Evolutionary conservation across 176 grass and related monocot genomes (phyloP).

Genomic region (Aegilops longissima): DNA sequence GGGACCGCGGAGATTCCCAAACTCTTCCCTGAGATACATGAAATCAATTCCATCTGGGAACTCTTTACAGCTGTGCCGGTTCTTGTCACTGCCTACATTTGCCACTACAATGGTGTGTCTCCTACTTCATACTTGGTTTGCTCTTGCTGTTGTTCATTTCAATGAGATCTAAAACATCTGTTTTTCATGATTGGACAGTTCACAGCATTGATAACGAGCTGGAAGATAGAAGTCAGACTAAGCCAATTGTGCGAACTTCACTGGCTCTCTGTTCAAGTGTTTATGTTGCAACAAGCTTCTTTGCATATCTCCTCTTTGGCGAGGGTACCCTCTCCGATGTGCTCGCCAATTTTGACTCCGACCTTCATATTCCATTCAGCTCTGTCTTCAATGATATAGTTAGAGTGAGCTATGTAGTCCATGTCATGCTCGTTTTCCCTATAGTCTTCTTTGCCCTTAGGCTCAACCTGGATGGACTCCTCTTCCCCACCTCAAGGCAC

Average conservation of each 20-base stretch:
- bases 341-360: conserved; percentile 75
- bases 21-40: conserved; percentile 68
- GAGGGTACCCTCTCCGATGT: conserved; percentile 76
- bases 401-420: conserved; percentile 81
- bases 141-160: neutral
- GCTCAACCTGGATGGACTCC: conserved; percentile 78
- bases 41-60: conserved; percentile 55
- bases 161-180: conserved; percentile 15
- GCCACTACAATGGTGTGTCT: conserved; percentile 73
- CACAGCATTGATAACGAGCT: conserved; percentile 82
- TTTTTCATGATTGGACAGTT: conserved; percentile 41
- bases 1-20: conserved; percentile 67
- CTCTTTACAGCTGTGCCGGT: conserved; percentile 81
- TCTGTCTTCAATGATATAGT: conserved; percentile 66
- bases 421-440: conserved; percentile 92
- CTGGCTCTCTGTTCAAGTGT: conserved; percentile 73
- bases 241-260: conserved; percentile 71
- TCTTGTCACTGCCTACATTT: conserved; percentile 84
- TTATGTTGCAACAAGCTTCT: conserved; percentile 80
- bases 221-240: conserved; percentile 59
- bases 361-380: conserved; percentile 76
- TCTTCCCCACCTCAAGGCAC: conserved; percentile 64
- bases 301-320: conserved; percentile 86
- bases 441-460: conserved; percentile 87
- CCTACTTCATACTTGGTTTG: neutral